Conservation (phyloP, 164 flowering plant genomes). For the Vitis cinerea region DNA sequence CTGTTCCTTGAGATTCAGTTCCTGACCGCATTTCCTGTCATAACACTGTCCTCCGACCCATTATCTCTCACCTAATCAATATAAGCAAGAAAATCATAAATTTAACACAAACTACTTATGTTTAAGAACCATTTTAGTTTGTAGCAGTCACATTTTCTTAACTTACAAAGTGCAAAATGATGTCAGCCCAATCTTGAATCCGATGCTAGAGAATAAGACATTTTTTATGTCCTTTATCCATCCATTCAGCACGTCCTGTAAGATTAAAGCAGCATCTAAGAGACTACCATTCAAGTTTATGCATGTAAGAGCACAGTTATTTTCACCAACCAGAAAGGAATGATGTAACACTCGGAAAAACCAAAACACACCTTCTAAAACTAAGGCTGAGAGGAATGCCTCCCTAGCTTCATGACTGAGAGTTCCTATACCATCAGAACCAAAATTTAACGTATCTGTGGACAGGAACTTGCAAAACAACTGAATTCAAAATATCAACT, state of each 20-base stretch:
- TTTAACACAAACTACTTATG: too few relatives aligned
- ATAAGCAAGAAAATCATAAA: conserved; percentile 5
- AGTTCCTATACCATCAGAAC: conserved; percentile 61
- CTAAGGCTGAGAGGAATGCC: conserved; percentile 85
- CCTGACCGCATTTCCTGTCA: conserved; percentile 92
- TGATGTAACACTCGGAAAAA: not conserved
- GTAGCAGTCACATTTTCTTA: not conserved
- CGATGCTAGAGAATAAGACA: conserved; percentile 93
- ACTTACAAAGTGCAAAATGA: conserved; percentile 77
- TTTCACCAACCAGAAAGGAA: not conserved
- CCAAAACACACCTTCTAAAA: conserved; percentile 67
- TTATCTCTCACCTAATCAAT: conserved; percentile 71
- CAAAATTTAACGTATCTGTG: not conserved
- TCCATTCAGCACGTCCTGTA: conserved; percentile 95
- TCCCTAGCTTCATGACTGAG: conserved; percentile 90
- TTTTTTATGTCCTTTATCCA: conserved; percentile 88
- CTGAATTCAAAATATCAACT: too few relatives aligned
- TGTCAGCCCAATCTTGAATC: conserved; percentile 96
- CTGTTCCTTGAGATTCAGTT: conserved; percentile 89
- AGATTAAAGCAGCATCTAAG: conserved; percentile 9
- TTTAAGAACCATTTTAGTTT: too few relatives aligned
- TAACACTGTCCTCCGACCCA: conserved; percentile 87
- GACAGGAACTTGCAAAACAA: not conserved
- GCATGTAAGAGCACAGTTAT: not conserved
- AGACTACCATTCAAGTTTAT: not conserved